Base-by-base conservation (phyloP, 2,329 filamentous ascomycete species). In the Lasiodiplodia hormozganensis region DNA sequence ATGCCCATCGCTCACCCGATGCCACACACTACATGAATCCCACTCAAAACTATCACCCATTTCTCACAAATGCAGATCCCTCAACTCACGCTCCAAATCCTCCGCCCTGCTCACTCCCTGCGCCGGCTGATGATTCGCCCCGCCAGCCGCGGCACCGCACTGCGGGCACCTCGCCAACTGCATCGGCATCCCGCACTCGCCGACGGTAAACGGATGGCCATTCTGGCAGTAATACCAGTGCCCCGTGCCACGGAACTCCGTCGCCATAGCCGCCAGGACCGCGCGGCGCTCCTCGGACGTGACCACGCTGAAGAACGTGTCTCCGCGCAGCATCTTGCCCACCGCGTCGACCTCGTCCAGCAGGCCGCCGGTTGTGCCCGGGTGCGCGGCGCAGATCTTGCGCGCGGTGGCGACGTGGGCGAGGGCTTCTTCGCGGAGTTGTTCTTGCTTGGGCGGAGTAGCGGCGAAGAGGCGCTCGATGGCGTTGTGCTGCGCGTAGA, bases 161-260 rank as follows among this genome's bases (percentile, higher is more conserved):
- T 92, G 85, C 0, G 90, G 89, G 71, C 90, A 93, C 2, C 76
- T 76, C 1, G 89, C 84, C 21, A 73, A 67, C 74, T 92, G 70
- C 87, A 90, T 90, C 0, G 89, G 87, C 83, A 88, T 87, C 1
- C 89, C 89, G 72, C 89, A 91, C 69, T 91, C 87, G 0, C 88
- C 89, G 38, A 91, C 83, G 0, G 88, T 87, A 71, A 92, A 85
- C 2, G 86, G 85, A 73, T 90, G 86, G 2, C 84, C 83, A 68
- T 88, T 87, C 28, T 71, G 76, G 70, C 87, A 90, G 0, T 78
- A 81, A 74, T 90, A 90, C 88, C 88, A 90, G 70, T 89, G 87
- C 0, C 89, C 88, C 0, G 79, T 82, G 0, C 82, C 82, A 0
- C 69, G 43, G 0, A 74, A 70, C 8, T 84, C 84, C 0, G 71